phyloP scores from a whole-genome alignment of 768 basidiomycete species.

The Tulasnella sp. region DNA sequence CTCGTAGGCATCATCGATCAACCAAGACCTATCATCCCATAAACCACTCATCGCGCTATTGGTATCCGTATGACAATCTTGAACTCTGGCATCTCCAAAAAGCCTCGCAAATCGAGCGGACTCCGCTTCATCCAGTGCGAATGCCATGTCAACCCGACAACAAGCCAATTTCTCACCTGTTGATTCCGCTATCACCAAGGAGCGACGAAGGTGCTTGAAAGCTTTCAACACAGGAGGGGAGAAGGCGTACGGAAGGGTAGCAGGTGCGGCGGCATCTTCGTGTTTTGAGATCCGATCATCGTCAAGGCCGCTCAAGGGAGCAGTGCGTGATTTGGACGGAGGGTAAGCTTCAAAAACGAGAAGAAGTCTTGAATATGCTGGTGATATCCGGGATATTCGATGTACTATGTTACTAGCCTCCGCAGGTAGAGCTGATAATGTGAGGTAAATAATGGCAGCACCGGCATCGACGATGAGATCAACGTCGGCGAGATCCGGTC shows the following conservation, averaged over 20 bases:
- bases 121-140: slow-evolving; percentile 52
- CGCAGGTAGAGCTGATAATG: slow-evolving; percentile 43
- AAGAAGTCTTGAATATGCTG: slow-evolving; percentile 49
- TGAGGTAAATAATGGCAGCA: slow-evolving; percentile 46
- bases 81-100: slow-evolving; percentile 42
- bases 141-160: slow-evolving; percentile 47
- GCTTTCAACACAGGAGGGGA: slow-evolving; percentile 62
- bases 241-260: slow-evolving; percentile 40
- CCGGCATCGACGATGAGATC: slow-evolving; percentile 64
- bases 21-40: slow-evolving; percentile 59
- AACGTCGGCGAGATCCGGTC: slow-evolving; percentile 48
- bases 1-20: slow-evolving; percentile 49
- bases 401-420: slow-evolving; percentile 40
- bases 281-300: not conserved
- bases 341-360: slow-evolving; percentile 65
- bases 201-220: slow-evolving; percentile 57
- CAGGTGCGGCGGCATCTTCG: slow-evolving; percentile 26
- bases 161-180: slow-evolving; percentile 42
- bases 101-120: slow-evolving; percentile 48
- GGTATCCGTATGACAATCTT: not conserved
- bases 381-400: slow-evolving; percentile 49
- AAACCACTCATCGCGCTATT: slow-evolving; percentile 36
- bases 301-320: not conserved
- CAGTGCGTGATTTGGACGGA: slow-evolving; percentile 31
- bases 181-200: slow-evolving; percentile 54